Conservation (phyloP, 495 filamentous ascomycete genomes). For the Lepidopterella palustris region DNA sequence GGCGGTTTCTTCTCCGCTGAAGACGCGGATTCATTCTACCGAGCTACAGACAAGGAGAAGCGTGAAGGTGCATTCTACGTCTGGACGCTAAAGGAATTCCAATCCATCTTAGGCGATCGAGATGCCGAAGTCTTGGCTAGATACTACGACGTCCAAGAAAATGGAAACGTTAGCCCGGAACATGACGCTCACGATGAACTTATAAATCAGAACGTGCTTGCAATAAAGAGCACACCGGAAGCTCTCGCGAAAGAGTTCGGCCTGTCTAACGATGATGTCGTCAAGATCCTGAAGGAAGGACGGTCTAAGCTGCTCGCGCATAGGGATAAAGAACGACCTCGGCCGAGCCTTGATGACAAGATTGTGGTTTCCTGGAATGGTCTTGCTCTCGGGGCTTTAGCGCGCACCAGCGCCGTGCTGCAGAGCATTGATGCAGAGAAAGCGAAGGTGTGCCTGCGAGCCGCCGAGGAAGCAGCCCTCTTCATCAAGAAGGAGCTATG, state of each 20-base stretch:
- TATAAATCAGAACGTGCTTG: slow-evolving; percentile 70
- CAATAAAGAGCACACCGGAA: slow-evolving; percentile 52
- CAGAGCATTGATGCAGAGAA: slow-evolving; percentile 52
- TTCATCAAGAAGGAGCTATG: slow-evolving; percentile 80
- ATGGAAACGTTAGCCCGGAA: slow-evolving; percentile 80
- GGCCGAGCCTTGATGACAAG: slow-evolving; percentile 86
- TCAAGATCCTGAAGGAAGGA: slow-evolving; percentile 60
- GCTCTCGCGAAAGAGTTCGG: slow-evolving; percentile 73
- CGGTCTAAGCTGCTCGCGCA: slow-evolving; percentile 65
- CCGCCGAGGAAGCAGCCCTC: slow-evolving; percentile 59
- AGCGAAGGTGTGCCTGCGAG: slow-evolving; percentile 51
- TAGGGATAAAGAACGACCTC: slow-evolving; percentile 65
- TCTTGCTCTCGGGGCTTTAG: slow-evolving; percentile 76
- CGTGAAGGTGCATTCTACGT: slow-evolving; percentile 93
- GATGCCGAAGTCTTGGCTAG: slow-evolving; percentile 69
- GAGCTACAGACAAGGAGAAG: slow-evolving; percentile 70
- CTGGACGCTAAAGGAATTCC: slow-evolving; percentile 86
- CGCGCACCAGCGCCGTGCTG: slow-evolving; percentile 64
- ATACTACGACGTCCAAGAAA: slow-evolving; percentile 78
- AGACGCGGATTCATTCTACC: slow-evolving; percentile 82
- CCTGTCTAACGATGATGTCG: slow-evolving; percentile 64
- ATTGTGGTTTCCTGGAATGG: slow-evolving; percentile 86
- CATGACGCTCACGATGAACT: slow-evolving; percentile 92
- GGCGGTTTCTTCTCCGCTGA: slow-evolving; percentile 88
- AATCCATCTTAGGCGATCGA: slow-evolving; percentile 63